phyloP scores from a whole-genome alignment of 768 basidiomycete genomes.

The Pleurotus pulmonarius region DNA sequence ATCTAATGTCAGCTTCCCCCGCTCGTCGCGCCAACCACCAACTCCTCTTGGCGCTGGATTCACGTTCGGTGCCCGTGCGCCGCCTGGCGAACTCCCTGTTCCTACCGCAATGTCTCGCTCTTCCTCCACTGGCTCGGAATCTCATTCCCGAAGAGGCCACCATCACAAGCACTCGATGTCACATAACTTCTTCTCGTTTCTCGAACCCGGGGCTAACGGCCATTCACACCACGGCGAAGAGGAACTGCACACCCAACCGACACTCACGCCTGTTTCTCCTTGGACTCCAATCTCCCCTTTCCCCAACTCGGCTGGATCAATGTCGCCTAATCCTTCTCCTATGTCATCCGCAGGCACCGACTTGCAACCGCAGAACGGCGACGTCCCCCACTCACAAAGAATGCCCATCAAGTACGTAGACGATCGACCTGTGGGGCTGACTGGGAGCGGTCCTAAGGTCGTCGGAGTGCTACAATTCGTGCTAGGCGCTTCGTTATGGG shows the following conservation, averaged over 20 bases:
- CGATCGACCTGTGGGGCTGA: background rate
- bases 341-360: background rate
- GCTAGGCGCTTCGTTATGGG: constrained; percentile 80
- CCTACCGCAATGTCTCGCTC: constrained; percentile 23
- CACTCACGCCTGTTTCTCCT: constrained; percentile 59
- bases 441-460: constrained; percentile 17
- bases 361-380: background rate
- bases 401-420: background rate
- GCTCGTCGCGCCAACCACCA: constrained; percentile 26
- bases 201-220: constrained; percentile 61
- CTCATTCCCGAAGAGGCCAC: constrained; percentile 56
- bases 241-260: constrained; percentile 55
- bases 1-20: constrained; percentile 36
- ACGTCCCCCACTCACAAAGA: background rate
- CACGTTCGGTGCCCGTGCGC: constrained; percentile 59
- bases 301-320: constrained; percentile 24
- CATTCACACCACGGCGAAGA: constrained; percentile 14
- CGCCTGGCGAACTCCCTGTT: constrained; percentile 23
- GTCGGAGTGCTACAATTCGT: constrained; percentile 46
- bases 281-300: constrained; percentile 60
- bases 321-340: constrained; percentile 1
- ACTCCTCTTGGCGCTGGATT: constrained; percentile 52
- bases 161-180: constrained; percentile 94
- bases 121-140: constrained; percentile 23
- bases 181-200: constrained; percentile 94